phyloP scores from a whole-genome alignment of 1,284 basidiomycete species.

The Leccinum subrobustum region DNA sequence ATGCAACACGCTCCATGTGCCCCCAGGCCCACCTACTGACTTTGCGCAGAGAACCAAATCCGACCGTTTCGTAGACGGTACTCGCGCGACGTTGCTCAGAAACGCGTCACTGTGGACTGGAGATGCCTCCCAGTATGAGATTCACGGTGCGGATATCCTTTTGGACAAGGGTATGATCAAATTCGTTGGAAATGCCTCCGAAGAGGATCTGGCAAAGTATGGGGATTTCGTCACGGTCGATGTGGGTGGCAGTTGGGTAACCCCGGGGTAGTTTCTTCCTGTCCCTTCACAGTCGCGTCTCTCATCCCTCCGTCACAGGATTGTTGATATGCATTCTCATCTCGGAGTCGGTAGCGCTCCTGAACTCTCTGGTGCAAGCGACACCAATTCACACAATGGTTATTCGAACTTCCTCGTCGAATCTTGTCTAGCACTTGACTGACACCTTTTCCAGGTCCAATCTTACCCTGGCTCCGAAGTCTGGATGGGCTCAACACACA shows the following conservation, averaged over 20 bases:
- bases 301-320: conserved; percentile 19
- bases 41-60: conserved; percentile 47
- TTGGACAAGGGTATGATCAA: conserved; percentile 48
- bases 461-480: conserved; percentile 41
- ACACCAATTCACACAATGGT: conserved; percentile 47
- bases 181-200: conserved; percentile 36
- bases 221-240: conserved; percentile 36
- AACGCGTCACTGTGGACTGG: conserved; percentile 78
- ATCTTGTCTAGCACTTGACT: neutral
- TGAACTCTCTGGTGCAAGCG: conserved; percentile 40
- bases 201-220: conserved; percentile 27
- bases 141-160: conserved; percentile 48
- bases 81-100: conserved; percentile 52
- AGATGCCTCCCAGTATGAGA: conserved; percentile 48
- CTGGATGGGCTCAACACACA: conserved; percentile 35
- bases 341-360: conserved; percentile 54
- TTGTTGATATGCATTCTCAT: conserved; percentile 68
- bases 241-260: conserved; percentile 46
- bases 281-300: neutral
- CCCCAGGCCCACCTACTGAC: conserved; percentile 30
- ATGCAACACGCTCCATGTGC: conserved; percentile 29
- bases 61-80: conserved; percentile 61
- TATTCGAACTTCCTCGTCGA: neutral
- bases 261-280: conserved; percentile 37
- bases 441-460: conserved; percentile 31